Evolutionary conservation across 176 grass and related monocot species (phyloP).

Genomic region (Calamus simplicifolius): DNA sequence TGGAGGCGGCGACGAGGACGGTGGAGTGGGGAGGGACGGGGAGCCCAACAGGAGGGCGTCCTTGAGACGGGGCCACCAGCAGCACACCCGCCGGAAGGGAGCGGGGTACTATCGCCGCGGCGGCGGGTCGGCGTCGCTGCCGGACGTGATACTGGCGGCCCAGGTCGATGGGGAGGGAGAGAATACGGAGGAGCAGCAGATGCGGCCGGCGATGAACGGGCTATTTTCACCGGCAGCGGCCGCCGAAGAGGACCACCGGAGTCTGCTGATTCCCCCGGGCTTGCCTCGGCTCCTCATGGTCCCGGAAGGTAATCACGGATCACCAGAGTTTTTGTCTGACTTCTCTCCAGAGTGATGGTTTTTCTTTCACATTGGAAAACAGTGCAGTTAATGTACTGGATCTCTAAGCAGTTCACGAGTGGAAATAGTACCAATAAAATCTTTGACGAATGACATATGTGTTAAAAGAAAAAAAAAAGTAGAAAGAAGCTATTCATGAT

Average conservation of each 20-base stretch:
- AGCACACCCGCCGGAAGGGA: background rate
- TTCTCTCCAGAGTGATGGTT: conserved; percentile 2
- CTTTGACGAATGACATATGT: too few relatives aligned
- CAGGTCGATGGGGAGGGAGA: conserved; percentile 5
- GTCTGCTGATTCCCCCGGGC: conserved; percentile 50
- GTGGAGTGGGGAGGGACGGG: background rate
- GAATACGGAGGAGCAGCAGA: conserved; percentile 17
- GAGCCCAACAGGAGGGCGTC: conserved; percentile 9
- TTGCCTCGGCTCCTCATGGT: conserved; percentile 67
- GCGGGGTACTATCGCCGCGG: conserved; percentile 7
- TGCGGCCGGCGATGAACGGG: conserved; percentile 18
- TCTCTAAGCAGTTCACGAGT: too few relatives aligned
- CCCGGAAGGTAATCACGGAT: conserved; percentile 40
- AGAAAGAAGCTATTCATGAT: too few relatives aligned
- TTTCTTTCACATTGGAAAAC: background rate
- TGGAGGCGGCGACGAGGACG: background rate
- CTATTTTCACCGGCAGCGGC: background rate
- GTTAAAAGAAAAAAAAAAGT: too few relatives aligned
- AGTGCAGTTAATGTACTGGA: too few relatives aligned
- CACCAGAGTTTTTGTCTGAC: background rate
- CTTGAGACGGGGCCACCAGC: conserved; percentile 3
- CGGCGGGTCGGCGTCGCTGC: conserved; percentile 36
- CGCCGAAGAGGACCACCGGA: conserved; percentile 35
- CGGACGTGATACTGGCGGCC: conserved; percentile 36
- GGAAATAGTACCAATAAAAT: too few relatives aligned